Conservation (phyloP, 2,329 filamentous ascomycete genomes). For the Hypoxylon sp. region DNA sequence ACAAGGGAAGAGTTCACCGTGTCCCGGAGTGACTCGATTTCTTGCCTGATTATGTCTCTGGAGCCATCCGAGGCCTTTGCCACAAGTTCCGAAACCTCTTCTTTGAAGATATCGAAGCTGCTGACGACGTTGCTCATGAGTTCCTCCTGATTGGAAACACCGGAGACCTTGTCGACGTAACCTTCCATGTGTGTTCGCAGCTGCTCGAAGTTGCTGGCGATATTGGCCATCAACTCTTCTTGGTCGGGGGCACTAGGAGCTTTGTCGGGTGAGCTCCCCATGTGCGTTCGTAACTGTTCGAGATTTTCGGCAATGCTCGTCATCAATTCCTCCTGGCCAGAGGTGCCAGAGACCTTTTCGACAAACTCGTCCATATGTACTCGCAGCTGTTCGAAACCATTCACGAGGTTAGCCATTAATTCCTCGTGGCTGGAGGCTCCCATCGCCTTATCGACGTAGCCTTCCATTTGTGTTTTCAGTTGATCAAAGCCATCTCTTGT, state of each 20-base stretch:
- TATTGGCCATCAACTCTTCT: constrained; percentile 80
- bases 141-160: constrained; percentile 79
- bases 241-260: constrained; percentile 76
- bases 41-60: constrained; percentile 80
- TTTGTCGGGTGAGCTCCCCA: constrained; percentile 83
- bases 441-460: constrained; percentile 79
- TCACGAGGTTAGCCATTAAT: constrained; percentile 76
- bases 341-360: constrained; percentile 76
- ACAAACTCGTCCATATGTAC: constrained; percentile 85
- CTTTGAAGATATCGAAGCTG: constrained; percentile 74
- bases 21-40: constrained; percentile 85
- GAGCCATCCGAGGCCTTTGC: constrained; percentile 61
- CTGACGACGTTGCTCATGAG: constrained; percentile 76
- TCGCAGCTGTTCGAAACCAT: constrained; percentile 78
- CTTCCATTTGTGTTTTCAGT: constrained; percentile 82
- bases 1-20: constrained; percentile 78
- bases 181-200: constrained; percentile 83
- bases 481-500: constrained; percentile 85
- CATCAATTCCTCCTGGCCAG: constrained; percentile 82
- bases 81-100: constrained; percentile 75
- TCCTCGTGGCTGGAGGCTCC: constrained; percentile 81
- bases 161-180: constrained; percentile 80
- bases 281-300: constrained; percentile 79
- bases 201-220: constrained; percentile 73
- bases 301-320: constrained; percentile 74